phyloP scores from a whole-genome alignment of 345 rosid genomes.

The Alliaria petiolata region DNA sequence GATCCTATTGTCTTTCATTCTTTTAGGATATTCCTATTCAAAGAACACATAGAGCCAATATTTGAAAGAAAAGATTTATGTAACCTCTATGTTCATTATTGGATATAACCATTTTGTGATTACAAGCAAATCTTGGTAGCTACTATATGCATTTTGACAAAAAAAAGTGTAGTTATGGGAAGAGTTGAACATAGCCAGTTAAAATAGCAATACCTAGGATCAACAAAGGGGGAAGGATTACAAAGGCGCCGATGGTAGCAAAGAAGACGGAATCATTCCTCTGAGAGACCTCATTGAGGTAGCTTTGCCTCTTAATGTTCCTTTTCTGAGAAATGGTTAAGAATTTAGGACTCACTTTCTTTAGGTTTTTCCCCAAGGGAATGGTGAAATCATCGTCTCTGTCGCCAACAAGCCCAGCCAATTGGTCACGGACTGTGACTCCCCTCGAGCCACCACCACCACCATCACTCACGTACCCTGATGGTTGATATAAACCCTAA shows the following conservation, averaged over 20 bases:
- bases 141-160: background rate
- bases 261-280: constrained; percentile 90
- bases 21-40: too few species aligned
- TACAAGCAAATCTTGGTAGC: background rate
- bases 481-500: background rate
- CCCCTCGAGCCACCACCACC: constrained; percentile 34
- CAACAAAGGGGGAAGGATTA: constrained; percentile 69
- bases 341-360: constrained; percentile 76
- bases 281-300: constrained; percentile 71
- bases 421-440: constrained; percentile 64
- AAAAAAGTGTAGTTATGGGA: constrained; percentile 55
- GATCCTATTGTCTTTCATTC: background rate
- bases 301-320: constrained; percentile 79
- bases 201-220: constrained; percentile 72
- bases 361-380: constrained; percentile 68
- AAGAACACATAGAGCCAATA: too few species aligned
- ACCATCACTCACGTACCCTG: constrained; percentile 63
- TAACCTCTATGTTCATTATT: background rate
- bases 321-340: constrained; percentile 87
- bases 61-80: background rate
- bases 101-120: background rate
- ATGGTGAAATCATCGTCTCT: constrained; percentile 72
- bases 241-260: constrained; percentile 84
- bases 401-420: constrained; percentile 54
- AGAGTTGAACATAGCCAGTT: constrained; percentile 92